Percentiles rank a stretch among this genome's conserved stretches.
Evolutionary conservation across 2,329 filamentous ascomycete genomes (phyloP).

Genomic region (Trichoderma asperellum): DNA sequence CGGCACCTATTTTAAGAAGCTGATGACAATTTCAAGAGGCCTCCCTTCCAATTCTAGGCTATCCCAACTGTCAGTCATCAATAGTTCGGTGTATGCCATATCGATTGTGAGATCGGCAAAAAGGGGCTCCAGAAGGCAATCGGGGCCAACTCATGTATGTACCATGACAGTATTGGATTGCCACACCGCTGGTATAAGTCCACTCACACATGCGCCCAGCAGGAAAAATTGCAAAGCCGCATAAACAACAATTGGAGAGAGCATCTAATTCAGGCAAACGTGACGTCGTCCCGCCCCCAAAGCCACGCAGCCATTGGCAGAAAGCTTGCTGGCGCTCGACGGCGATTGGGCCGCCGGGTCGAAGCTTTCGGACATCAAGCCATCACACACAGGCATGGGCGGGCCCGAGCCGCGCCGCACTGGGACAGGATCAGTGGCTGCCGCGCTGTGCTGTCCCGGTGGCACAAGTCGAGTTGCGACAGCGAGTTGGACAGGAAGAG

Average conservation of each 20-base stretch:
- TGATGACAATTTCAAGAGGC: neutral
- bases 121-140: neutral
- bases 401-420: slow-evolving; percentile 18
- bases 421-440: neutral
- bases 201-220: neutral
- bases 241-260: slow-evolving; percentile 1
- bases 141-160: neutral
- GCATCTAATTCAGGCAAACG: slow-evolving; percentile 5
- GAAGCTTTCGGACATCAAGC: slow-evolving; percentile 1
- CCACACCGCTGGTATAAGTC: neutral
- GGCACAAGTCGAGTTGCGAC: neutral
- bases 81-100: neutral
- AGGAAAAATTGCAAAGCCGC: neutral
- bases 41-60: neutral
- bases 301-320: neutral
- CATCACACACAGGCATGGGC: neutral
- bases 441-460: neutral
- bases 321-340: slow-evolving; percentile 2
- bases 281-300: slow-evolving; percentile 15
- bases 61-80: neutral
- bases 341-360: slow-evolving; percentile 17
- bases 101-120: neutral
- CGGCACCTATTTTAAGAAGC: neutral
- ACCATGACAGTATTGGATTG: slow-evolving; percentile 19
- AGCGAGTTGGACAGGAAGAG: neutral